phyloP scores from a whole-genome alignment of 805 yeast species.

The Saccharomyces kudriavzevii region DNA sequence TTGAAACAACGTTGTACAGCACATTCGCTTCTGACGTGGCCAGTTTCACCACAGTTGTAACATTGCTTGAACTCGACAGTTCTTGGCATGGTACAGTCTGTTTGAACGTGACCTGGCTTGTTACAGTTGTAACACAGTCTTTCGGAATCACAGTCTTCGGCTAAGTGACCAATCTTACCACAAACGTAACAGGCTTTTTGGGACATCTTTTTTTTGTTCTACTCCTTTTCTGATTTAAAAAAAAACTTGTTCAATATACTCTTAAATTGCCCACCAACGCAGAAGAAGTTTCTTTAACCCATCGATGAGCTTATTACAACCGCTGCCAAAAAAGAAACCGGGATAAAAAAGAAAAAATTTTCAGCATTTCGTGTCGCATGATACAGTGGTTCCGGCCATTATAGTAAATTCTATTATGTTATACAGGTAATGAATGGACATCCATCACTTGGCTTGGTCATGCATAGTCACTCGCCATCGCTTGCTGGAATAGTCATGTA shows the following conservation, averaged over 20 bases:
- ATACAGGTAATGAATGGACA: neutral
- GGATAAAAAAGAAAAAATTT: neutral
- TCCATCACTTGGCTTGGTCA: neutral
- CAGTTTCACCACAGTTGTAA: constrained; percentile 86
- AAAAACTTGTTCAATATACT: no score
- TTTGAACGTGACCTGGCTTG: constrained; percentile 81
- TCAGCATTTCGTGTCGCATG: neutral
- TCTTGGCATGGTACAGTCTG: constrained; percentile 82
- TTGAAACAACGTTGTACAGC: constrained; percentile 68
- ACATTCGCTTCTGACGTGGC: constrained; percentile 85
- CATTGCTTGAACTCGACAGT: constrained; percentile 82
- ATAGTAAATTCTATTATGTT: neutral
- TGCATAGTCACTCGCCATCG: neutral
- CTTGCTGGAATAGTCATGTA: neutral
- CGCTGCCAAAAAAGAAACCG: neutral
- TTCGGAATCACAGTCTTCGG: constrained; percentile 81
- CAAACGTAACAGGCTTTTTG: constrained; percentile 85
- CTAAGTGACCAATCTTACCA: constrained; percentile 86
- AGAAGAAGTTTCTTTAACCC: neutral
- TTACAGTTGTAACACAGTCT: constrained; percentile 90
- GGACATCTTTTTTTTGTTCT: constrained; percentile 23
- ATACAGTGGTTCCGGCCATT: neutral
- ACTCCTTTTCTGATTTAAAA: neutral
- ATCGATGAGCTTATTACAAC: neutral
- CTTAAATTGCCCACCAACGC: neutral